phyloP scores from a whole-genome alignment of 441 rosid species.

The Eruca vesicaria region DNA sequence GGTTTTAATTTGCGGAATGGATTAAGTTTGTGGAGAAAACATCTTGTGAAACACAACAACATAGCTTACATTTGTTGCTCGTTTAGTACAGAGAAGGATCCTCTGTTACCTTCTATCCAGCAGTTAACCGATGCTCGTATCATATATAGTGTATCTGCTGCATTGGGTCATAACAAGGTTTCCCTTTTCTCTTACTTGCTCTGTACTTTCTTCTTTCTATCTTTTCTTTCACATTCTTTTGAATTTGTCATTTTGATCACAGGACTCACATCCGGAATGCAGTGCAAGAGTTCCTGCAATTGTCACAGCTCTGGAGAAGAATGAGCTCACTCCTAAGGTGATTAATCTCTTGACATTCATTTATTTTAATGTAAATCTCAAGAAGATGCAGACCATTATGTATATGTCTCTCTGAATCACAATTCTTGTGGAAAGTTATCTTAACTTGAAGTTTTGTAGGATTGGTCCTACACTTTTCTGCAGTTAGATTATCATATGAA shows the following conservation, averaged over 20 bases:
- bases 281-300: conserved; percentile 94
- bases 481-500: background rate
- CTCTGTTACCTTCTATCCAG: conserved; percentile 34
- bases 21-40: conserved; percentile 17
- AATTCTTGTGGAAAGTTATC: background rate
- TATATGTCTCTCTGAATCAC: background rate
- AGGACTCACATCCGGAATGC: conserved; percentile 97
- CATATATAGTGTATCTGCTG: conserved; percentile 73
- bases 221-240: background rate
- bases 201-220: background rate
- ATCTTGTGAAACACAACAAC: conserved; percentile 1
- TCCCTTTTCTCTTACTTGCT: background rate
- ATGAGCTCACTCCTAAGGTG: conserved; percentile 75
- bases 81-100: conserved; percentile 35
- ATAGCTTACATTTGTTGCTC: conserved; percentile 45
- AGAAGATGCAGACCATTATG: background rate
- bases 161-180: conserved; percentile 92
- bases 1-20: conserved; percentile 19
- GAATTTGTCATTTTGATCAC: conserved; percentile 12
- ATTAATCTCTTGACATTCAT: conserved; percentile 8
- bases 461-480: background rate
- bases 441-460: background rate
- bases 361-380: background rate
- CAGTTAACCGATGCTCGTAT: conserved; percentile 54
- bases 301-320: conserved; percentile 69